These are phyloP conservation scores for Leishmania tarentolae DNA, from an alignment of 208 protist species.

Conservation along the genomic window DNA sequence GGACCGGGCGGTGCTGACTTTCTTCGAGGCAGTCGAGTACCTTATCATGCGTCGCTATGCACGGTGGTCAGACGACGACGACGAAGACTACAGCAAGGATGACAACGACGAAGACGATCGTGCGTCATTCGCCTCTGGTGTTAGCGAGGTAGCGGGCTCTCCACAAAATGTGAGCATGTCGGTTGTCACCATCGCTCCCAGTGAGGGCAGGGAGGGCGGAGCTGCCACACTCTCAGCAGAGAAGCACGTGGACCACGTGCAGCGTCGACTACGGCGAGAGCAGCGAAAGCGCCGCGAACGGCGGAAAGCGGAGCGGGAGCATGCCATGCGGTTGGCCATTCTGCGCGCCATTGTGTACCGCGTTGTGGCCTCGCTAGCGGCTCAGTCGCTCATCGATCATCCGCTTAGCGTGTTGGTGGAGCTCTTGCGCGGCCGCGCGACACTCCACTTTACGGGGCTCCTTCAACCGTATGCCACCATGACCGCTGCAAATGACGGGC, in stretches of 20 bases:
- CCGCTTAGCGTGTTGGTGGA: constrained; percentile 68
- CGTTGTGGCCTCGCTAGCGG: constrained; percentile 51
- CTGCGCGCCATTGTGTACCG: constrained; percentile 82
- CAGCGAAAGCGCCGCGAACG: constrained; percentile 15
- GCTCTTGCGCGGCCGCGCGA: constrained; percentile 66
- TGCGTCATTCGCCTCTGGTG: constrained; percentile 17
- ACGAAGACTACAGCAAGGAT: constrained; percentile 35
- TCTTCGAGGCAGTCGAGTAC: constrained; percentile 75
- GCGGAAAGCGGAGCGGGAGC: constrained; percentile 31
- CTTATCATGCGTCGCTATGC: constrained; percentile 75
- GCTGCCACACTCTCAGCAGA: constrained; percentile 5
- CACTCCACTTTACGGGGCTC: constrained; percentile 67
- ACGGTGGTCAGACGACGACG: constrained; percentile 39
- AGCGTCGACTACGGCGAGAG: constrained; percentile 26
- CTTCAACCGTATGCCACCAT: constrained; percentile 52
- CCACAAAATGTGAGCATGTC: constrained; percentile 10
- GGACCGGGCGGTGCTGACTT: constrained; percentile 65
- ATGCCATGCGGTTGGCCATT: constrained; percentile 41
- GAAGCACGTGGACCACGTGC: constrained; percentile 22
- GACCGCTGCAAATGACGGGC: constrained; percentile 10
- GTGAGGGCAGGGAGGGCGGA: not conserved
- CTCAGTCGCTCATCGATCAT: constrained; percentile 76
- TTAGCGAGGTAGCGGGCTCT: constrained; percentile 7
- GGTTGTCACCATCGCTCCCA: not conserved
- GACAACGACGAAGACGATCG: constrained; percentile 16